phyloP scores from a whole-genome alignment of 495 filamentous ascomycete species.

The Astrothelium macrocarpum region DNA sequence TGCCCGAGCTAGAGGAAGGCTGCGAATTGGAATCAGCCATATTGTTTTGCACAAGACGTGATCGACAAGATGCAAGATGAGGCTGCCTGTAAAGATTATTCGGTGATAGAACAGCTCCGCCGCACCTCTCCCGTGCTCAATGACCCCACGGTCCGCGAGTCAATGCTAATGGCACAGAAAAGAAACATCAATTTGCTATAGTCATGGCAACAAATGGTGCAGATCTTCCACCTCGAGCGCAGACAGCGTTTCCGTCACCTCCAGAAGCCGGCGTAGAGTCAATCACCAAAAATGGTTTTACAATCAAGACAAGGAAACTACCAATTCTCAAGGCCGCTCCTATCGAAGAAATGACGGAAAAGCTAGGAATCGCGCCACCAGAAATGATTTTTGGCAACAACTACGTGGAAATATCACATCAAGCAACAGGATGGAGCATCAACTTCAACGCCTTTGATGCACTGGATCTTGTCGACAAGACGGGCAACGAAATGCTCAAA shows the following conservation, averaged over 20 bases:
- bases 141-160: background rate
- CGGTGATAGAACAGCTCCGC: background rate
- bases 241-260: background rate
- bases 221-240: background rate
- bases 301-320: constrained; percentile 67
- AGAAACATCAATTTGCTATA: background rate
- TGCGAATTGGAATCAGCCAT: background rate
- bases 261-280: background rate
- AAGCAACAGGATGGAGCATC: constrained; percentile 59
- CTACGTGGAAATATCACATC: constrained; percentile 60
- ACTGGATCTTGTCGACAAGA: constrained; percentile 86
- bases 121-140: background rate
- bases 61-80: background rate
- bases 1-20: constrained; percentile 3
- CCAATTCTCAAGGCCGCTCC: constrained; percentile 86
- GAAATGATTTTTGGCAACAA: constrained; percentile 99
- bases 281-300: background rate
- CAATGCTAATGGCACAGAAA: too few relatives aligned
- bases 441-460: constrained; percentile 78
- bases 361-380: constrained; percentile 74
- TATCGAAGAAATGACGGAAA: constrained; percentile 74
- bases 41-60: background rate
- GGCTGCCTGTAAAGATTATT: background rate
- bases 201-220: background rate
- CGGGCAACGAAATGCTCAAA: constrained; percentile 75